A percentile compares a stretch with the other conserved stretches of the same genome.
Evolutionary conservation across 306 rosid species (phyloP).

Genomic region (Oemleria cerasiformis): DNA sequence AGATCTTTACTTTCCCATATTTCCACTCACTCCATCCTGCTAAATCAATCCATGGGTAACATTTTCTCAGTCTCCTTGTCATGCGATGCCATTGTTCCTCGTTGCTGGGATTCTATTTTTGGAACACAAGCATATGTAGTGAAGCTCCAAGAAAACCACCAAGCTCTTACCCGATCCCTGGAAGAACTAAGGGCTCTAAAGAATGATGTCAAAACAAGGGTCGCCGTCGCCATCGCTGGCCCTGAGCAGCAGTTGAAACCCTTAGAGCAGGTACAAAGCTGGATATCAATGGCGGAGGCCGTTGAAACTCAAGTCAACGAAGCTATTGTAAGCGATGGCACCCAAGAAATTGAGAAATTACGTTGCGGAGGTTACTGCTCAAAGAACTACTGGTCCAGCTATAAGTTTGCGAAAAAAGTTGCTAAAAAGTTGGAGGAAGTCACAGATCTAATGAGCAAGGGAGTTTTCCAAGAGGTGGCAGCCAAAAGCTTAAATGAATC

Average conservation of each 20-base stretch:
- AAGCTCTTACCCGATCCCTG: background rate
- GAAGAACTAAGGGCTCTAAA: background rate
- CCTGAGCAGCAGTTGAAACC: background rate
- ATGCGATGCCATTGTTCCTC: background rate
- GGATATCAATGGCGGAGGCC: background rate
- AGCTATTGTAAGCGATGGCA: background rate
- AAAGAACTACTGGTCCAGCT: background rate
- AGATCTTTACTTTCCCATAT: no score
- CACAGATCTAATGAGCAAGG: background rate
- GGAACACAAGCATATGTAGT: no score
- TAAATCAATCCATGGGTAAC: no score
- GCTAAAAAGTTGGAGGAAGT: background rate
- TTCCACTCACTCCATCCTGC: no score
- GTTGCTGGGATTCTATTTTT: background rate
- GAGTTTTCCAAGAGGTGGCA: background rate
- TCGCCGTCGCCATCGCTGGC: background rate
- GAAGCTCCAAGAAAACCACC: constrained; percentile 10
- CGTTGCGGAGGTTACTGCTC: constrained; percentile 3
- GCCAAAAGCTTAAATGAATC: background rate
- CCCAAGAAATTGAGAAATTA: background rate
- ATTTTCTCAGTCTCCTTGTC: background rate
- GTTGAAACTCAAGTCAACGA: constrained; percentile 1
- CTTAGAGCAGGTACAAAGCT: background rate
- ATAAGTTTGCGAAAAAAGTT: background rate
- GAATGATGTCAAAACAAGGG: constrained; percentile 5